phyloP scores from a whole-genome alignment of 2,329 filamentous ascomycete genomes.

The Tolypocladium amazonense region DNA sequence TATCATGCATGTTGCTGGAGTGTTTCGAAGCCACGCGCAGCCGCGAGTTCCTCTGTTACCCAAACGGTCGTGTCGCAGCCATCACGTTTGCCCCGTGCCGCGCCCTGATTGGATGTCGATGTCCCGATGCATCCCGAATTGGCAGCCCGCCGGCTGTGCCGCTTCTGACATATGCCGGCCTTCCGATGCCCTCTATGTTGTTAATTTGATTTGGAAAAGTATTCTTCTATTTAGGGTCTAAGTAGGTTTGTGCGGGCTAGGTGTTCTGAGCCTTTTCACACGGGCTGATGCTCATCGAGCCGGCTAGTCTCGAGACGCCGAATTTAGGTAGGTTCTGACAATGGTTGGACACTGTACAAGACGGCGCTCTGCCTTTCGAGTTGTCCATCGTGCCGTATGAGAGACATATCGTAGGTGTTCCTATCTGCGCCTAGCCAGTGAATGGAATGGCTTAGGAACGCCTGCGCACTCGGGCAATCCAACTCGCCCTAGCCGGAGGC shows the following conservation, averaged over 20 bases:
- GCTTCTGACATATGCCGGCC: neutral
- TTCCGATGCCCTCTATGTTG: neutral
- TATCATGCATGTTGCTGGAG: neutral
- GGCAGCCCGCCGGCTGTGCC: neutral
- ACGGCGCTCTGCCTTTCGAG: neutral
- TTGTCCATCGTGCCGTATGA: neutral
- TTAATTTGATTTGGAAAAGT: neutral
- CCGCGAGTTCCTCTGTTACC: neutral
- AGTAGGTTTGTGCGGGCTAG: neutral
- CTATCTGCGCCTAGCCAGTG: neutral
- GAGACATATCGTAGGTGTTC: neutral
- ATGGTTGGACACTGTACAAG: neutral
- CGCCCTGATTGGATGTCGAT: slow-evolving; percentile 8
- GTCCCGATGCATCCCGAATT: neutral
- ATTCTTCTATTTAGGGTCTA: neutral
- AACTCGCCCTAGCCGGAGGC: neutral
- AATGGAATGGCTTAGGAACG: neutral
- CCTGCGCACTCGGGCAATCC: neutral
- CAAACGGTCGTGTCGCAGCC: slow-evolving; percentile 3
- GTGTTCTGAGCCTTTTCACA: neutral
- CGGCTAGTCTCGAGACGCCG: neutral
- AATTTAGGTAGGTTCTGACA: neutral
- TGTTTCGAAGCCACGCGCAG: neutral
- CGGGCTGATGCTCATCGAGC: neutral
- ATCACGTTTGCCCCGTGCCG: slow-evolving; percentile 9